Percentiles rank a stretch among this genome's conserved stretches.
Evolutionary conservation across 129 eudicot genomes (phyloP).

Genomic region (Chrysanthemum seticuspe): DNA sequence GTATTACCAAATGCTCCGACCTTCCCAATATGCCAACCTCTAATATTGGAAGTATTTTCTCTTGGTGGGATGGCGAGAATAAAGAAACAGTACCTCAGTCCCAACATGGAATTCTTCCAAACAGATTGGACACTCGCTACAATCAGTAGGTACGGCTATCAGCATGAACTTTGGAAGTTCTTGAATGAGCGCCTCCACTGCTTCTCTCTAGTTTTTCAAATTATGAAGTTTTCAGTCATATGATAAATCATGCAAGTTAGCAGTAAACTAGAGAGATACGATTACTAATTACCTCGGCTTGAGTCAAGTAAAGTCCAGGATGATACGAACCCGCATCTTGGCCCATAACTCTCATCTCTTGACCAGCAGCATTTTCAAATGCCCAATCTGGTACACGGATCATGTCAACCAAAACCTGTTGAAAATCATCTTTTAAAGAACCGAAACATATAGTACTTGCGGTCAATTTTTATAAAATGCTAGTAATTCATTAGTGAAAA

Average conservation of each 20-base stretch:
- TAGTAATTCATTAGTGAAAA: no score
- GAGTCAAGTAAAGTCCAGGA: constrained; percentile 86
- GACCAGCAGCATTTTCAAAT: constrained; percentile 87
- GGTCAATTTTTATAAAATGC: no score
- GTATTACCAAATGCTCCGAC: background rate
- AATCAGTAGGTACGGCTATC: constrained; percentile 91
- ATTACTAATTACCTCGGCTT: constrained; percentile 60
- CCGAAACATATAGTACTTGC: background rate
- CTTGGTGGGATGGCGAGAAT: background rate
- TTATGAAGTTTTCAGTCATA: background rate
- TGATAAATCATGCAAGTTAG: background rate
- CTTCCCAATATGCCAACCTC: constrained; percentile 3
- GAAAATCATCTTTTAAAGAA: no score
- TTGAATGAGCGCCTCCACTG: constrained; percentile 94
- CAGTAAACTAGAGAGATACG: background rate
- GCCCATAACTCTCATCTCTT: constrained; percentile 88
- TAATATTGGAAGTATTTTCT: background rate
- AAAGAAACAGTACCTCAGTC: constrained; percentile 60
- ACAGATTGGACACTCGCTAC: constrained; percentile 94
- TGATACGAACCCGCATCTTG: constrained; percentile 82
- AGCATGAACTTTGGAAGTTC: constrained; percentile 91
- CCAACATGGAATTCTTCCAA: constrained; percentile 90
- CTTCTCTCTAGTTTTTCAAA: constrained; percentile 67
- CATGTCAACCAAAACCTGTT: constrained; percentile 82
- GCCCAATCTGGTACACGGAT: constrained; percentile 91